Evolutionary conservation across 2,329 filamentous ascomycete species (phyloP), one percentile per base, ranked within the genome.

Genomic region (Monascus ruber): DNA sequence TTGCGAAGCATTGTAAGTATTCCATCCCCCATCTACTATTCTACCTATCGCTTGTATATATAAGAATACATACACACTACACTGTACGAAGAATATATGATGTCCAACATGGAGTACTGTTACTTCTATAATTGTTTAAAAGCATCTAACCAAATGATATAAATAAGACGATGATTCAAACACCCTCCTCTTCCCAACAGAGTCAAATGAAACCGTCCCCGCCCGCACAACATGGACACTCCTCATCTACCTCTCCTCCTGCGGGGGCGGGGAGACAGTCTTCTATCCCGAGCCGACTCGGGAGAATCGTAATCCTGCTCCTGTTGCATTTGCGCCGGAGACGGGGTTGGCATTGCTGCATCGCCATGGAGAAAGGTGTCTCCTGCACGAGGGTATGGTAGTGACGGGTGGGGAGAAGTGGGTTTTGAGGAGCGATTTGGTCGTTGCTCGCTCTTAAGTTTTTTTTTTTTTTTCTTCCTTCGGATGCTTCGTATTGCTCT

Each of bases 161-260:
- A 35, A 28, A 34, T 42, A 37, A 91, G 85, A 94, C 54, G 89
- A 96, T 61, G 88, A 95, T 54, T 84, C 77, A 37, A 94, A 94
- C 56, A 71, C 74, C 39, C 62, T 95, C 25, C 72, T 65, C 1
- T 65, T 91, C 34, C 63, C 70, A 26, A 55, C 60, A 26, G 58
- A 57, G 6, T 48, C 59, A n/a, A 62, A 63, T 3, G 38, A 58
- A 29, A 43, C 64, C 6, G 51, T 66, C 7, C 66, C 68, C 24
- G 80, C 74, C 17, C 79, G 73, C 52, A 95, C 89, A 4, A 95
- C 87, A 0, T 95, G 88, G 87, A 95, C 89, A 0, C 68, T 94
- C 4, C 71, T 95, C 0, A 74, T 95, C 29, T 96, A 95, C 55
- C 72, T 95, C 39, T 91, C 84, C 1, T 85, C 83, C 4, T 93